Base-by-base conservation (phyloP, 371 early-diverging fungal species). In the Saksenaea oblongispora region DNA sequence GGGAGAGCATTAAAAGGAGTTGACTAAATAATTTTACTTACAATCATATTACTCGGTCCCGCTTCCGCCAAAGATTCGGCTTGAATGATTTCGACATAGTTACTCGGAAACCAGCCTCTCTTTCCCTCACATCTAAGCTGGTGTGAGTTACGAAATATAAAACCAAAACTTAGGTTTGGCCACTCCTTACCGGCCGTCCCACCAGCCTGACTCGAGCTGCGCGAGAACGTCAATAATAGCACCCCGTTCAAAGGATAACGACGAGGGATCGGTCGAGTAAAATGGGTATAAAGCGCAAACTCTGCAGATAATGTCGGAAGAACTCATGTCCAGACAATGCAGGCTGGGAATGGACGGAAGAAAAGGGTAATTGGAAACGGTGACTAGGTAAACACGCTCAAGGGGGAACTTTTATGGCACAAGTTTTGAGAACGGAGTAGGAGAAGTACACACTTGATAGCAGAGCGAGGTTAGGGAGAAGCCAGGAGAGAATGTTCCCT, bases 21-120 rank as follows among this genome's bases (percentile, higher is more conserved):
- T 7, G 92, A 90, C 69, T 91, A 90, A 90, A 92, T 90, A 22
- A 88, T n/a, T 89, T 55, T 79, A 79, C 61, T 65, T 65, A 54
- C 73, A 79, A n/a, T 44, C n/a, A 56, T 18, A 9, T 18, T 62
- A 15, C 27, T 64, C 37, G 36, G 61, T 80, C 73, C 67, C 37
- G 59, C 62, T n/a, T 54, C 37, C 44, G 28, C 54, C 17, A 44
- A 44, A 17, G 44, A 17, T 17, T 14, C 8, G 18, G 7, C 56
- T 2, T 79, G 65, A 22, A 84, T 61, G 41, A 75, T 57, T 70
- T 87, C 79, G 9, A 94, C 92, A 73, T 89, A 93, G 70, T 92
- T 93, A 34, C 91, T 90, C 4, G 95, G 97, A 75, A 95, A 95
- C 95, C 95, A 95, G 28, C 95, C 95, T 65, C 87, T 83, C 68